Base-by-base conservation (phyloP, 768 basidiomycete genomes). In the Polyporus arcularius region DNA sequence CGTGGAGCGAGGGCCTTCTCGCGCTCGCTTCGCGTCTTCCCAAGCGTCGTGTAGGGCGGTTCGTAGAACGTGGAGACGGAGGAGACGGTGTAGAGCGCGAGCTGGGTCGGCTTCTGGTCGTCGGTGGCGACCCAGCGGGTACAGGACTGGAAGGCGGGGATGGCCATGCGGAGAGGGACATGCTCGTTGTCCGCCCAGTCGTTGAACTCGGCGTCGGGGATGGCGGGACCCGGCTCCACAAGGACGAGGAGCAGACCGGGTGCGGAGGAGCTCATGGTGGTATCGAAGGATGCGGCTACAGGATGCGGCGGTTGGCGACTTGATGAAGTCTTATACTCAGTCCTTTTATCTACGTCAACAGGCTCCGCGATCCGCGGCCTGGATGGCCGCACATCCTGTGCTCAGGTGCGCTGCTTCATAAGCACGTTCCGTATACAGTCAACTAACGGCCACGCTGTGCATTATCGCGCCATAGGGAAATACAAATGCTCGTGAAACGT, bases 171-270 rank as follows among this genome's bases (percentile, higher is more conserved):
- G 42, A 35, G 32, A 10, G 32, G 32, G 10, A 35, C 78, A 4
- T 86, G 84, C 62, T 85, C 84, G 55, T 82, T 73, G 50, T 75
- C 68, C 68, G 84, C 85, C 85, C 84, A 86, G 47, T 80, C 73
- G 57, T 82, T 79, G 70, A 35, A 35, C 32, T 35, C 32, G 32
- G 32, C 32, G 5, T 35, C 32, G 32, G 32, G 32, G 32, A 35
- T 35, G 5, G 32, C 32, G 32, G 32, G 32, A 4, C 32, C 32
- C 5, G 32, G 32, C 32, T 35, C 32, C 5, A 35, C 32, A 4
- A 35, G 32, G 10, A 35, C 32, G 32, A 35, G 32, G 32, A 35
- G 32, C 32, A 35, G 32, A 10, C 32, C 32, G 32, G 32, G 32
- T 10, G 32, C 32, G 32, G 32, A 35, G 32, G 10, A 10, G 80